Base-by-base conservation (phyloP, 129 eudicot species). In the Ambrosia trifida region DNA sequence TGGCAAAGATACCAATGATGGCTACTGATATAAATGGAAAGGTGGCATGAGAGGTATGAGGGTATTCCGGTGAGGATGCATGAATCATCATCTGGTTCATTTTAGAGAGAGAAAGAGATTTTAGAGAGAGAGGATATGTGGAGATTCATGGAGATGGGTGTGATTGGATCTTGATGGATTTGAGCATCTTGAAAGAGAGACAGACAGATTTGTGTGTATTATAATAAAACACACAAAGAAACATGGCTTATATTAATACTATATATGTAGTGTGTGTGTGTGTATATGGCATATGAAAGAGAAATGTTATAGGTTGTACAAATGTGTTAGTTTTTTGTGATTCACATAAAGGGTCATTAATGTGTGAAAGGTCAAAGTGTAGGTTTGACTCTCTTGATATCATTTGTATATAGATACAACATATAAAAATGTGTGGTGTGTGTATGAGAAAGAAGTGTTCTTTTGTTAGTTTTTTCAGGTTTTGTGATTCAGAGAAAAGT, bases 21-120 rank as follows among this genome's bases (percentile, higher is more conserved):
- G 96, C 96, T 14, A 90, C 83, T 14, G 85, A 89, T 49, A 90
- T 85, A 66, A 90, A 83, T 32, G 96, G 95, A 57, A 90, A 90
- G 61, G 84, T 68, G 17, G 83, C 20, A 53, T 85, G 87, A 13
- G 94, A 65, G 78, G 80, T 5, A 85, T 16, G 43, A 76, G 10
- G 18, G 57, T 38, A 64, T 10, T 76, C 66, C 14, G 43, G 40
- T 70, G 81, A 50, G 11, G 79, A 17, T 62, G 58, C 44, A 17
- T 66, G 83, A 68, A 32, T 20, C 68, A 36, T 74, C 74, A 64
- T 53, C 10, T 52, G 14, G 30, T 20, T 38, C 75, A 71, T 67
- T 7, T 32, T 17, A 46, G 53, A 77, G 28, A 47, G 70, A 52
- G 50, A 12, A 47, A 24, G 28, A 24, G 28, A 24, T 24, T 24